Base-by-base conservation (phyloP, 139 green algal genomes). In the Closterium sp. region DNA sequence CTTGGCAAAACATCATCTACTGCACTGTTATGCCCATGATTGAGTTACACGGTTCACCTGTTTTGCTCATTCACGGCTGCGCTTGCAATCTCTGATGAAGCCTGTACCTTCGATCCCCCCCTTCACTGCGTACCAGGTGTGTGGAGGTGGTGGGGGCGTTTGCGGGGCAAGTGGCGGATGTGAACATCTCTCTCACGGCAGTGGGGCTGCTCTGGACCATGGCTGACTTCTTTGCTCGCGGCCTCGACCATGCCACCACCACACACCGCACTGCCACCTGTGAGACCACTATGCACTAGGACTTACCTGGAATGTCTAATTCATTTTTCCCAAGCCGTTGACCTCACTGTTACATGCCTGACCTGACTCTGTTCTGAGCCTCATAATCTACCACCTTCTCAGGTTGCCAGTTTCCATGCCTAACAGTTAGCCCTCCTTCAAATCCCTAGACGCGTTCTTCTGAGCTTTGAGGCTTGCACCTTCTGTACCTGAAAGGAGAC, bases 141-240 rank as follows among this genome's bases (percentile, higher is more conserved):
- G 32, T 95, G 3, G 90, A 94, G 21, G 84, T 93, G 22, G 91
- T 31, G 32, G 84, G 42, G 31, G 86, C 93, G 32, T 95, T 94
- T 34, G 93, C 87, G 11, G 86, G 70, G 22, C 96, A 97, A 89
- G 95, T 96, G 70, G 89, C 91, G 0, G 96, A 98, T 32, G 87
- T 99, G n/a, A 99, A 99, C 89, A 97, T 99, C 21, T 97, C 94
- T 79, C 96, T 99, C 7, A 98, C 97, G 13, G 95, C 97, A 31
- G 96, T 99, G 88, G 96, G 96, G 86, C 94, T 98, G 87, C 96
- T 99, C 2, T 99, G 97, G 97, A 98, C 97, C 91, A 96, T 96
- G 4, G 96, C 96, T 27, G 97, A 99, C 92, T 94, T 94, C 22
- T 95, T 94, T 87, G 93, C 31, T 28, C 73, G 92, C 21, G 70